Conservation (phyloP, 2,329 filamentous ascomycete genomes). For the Aspergillus sp. region DNA sequence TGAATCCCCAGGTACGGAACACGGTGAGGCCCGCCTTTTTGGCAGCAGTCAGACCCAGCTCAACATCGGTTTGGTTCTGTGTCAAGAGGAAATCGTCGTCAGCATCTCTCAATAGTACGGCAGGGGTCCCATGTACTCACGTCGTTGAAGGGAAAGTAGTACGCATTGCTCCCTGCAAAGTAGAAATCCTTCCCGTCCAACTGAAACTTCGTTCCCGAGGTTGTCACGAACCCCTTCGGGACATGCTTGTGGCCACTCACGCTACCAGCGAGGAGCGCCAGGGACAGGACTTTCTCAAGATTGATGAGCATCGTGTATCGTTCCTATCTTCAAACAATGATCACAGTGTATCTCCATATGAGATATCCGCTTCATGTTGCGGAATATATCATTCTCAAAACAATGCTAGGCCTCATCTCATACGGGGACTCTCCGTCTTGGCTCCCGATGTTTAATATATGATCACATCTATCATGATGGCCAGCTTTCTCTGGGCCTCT, state of each 20-base stretch:
- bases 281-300: too few species aligned
- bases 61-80: constrained; percentile 16
- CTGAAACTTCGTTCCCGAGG: constrained; percentile 12
- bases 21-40: constrained; percentile 11
- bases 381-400: too few species aligned
- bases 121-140: background rate
- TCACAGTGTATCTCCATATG: too few species aligned
- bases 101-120: background rate
- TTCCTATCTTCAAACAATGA: too few species aligned
- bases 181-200: constrained; percentile 15
- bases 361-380: too few species aligned
- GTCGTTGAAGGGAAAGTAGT: constrained; percentile 15
- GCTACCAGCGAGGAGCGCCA: too few species aligned
- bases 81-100: background rate
- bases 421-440: too few species aligned
- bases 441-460: too few species aligned
- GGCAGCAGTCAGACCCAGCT: constrained; percentile 11
- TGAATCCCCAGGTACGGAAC: constrained; percentile 17
- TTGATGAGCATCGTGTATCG: too few species aligned
- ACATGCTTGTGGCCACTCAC: background rate
- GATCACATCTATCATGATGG: too few species aligned
- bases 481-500: too few species aligned
- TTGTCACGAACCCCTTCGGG: constrained; percentile 11
- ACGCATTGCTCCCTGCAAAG: constrained; percentile 14
- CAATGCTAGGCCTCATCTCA: too few species aligned